Base-by-base conservation (phyloP, 2,329 filamentous ascomycete genomes). In the Penicillium corylophilum region DNA sequence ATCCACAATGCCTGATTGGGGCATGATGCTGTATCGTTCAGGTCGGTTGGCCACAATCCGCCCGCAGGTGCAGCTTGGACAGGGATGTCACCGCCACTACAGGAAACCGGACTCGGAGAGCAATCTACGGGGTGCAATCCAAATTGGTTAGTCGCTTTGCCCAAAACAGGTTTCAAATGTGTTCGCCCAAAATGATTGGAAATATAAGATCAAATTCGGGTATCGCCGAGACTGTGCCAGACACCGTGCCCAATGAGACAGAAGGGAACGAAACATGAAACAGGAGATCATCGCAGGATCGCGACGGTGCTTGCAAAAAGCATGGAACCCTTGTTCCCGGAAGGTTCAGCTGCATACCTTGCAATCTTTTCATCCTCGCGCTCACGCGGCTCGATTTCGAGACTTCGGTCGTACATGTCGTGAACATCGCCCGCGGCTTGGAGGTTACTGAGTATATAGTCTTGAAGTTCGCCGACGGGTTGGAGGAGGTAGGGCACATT, bases 281-380 rank as follows among this genome's bases (percentile, higher is more conserved):
- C 26, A 54, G 36, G 38, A 48, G 15, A 56, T 70, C 60, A 71
- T 62, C 69, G 67, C 49, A 68, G 56, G 42, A 68, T 57, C 44
- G 67, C 61, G 48, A 68, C 60, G 45, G 69, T 60, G 51, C 58
- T 70, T 50, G 69, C 68, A 59, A 71, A 61, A 41, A 66, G 61
- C 55, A 69, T 50, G 52, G 64, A 62, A 54, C 60, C 60, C 59
- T 65, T 67, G 48, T 68, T 67, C 74, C 68, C 65, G 61, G 56
- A 53, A 57, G 57, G 41, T 56, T 64, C 61, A 56, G 69, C 26
- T 28, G 26, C 83, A 67, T 86, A 95, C 92, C 94, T 95, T 70
- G 96, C 93, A 80, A 99, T 97, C 82, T 97, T 97, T 77, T 99
- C 94, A 70, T 99, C 94, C 77, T 99, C 94, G 65, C 94, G 84